Evolutionary conservation across 148 eudicot species (phyloP), one percentile per base, ranked within the genome.

Genomic region (Fagopyrum homotropicum): DNA sequence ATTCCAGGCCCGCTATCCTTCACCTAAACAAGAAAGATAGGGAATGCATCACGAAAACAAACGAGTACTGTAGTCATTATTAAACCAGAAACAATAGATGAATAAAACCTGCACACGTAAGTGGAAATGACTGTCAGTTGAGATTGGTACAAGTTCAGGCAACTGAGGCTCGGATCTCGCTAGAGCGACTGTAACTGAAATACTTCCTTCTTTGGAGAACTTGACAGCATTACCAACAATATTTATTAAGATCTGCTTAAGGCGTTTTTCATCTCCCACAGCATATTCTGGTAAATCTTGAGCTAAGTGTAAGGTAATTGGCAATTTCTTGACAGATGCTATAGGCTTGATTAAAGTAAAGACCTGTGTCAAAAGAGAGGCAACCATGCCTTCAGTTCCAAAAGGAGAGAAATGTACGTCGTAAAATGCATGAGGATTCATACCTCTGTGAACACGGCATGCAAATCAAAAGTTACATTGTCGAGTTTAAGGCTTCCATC

Each of bases 401-500:
- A 59, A 19, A n/a, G 7, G 4, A 59, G 19, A 4, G 40, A 26
- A 35, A 35, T 35, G 40, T 35, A 35, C 3, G 40, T 35, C 2
- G 40, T 35, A 35, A 35, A 35, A 59, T 78, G 85, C 69, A 88
- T 8, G 66, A 19, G 12, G 59, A 61, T 30, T 22, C 69, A 43
- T 63, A 91, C 98, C 95, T 91, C 95, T 79, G 74, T 86, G 76
- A 94, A 82, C 77, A 94, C 79, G 29, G 79, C 86, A 81, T 88
- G 98, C 49, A 94, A 93, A 78, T 83, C 89, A 75, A 91, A 93
- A 64, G 81, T 78, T 72, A 79, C 88, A 56, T 72, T 61, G 54
- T 93, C 98, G 79, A 93, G 98, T 81, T 83, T 86, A 80, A 93
- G 87, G 78, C 95, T 93, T 77, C 98, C 98, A 81, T 93, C 98